Percentiles rank a stretch among this genome's conserved stretches.
phyloP scores from a whole-genome alignment of 2,329 filamentous ascomycete species.

The Cryphonectria carpinicola region DNA sequence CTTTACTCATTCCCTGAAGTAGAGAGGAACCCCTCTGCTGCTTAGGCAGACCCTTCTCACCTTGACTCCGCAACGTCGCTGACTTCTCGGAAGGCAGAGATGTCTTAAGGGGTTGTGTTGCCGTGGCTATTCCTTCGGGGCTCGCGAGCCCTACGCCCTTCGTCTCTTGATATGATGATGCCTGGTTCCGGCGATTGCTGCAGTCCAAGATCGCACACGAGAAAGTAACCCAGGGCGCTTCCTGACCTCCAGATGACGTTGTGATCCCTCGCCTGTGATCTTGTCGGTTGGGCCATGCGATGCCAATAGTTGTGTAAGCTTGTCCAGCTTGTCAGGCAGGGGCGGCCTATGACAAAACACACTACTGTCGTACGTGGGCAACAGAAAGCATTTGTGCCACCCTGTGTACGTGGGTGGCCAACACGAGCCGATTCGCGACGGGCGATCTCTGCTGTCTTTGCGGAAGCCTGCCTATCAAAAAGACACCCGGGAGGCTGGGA shows the following conservation, averaged over 20 bases:
- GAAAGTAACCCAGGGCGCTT: background rate
- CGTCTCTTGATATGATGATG: background rate
- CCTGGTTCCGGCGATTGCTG: background rate
- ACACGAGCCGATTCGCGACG: constrained; percentile 21
- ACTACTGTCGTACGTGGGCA: constrained; percentile 17
- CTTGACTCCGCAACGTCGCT: background rate
- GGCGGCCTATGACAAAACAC: constrained; percentile 21
- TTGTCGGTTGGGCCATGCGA: constrained; percentile 18
- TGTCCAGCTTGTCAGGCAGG: constrained; percentile 27
- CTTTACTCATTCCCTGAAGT: background rate
- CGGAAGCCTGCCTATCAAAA: constrained; percentile 10
- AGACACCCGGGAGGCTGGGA: constrained; percentile 3
- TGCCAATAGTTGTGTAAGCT: constrained; percentile 20
- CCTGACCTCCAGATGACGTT: background rate
- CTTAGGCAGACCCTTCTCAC: background rate
- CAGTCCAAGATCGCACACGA: background rate
- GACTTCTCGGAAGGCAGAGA: background rate
- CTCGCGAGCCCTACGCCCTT: background rate
- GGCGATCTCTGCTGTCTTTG: constrained; percentile 20
- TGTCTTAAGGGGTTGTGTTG: background rate
- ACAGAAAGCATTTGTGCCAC: constrained; percentile 5
- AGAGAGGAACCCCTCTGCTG: background rate
- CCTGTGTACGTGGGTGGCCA: constrained; percentile 7
- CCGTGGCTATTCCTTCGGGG: background rate
- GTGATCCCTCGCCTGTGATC: constrained; percentile 13